phyloP scores from a whole-genome alignment of 345 rosid genomes.

The Cochlearia excelsa region DNA sequence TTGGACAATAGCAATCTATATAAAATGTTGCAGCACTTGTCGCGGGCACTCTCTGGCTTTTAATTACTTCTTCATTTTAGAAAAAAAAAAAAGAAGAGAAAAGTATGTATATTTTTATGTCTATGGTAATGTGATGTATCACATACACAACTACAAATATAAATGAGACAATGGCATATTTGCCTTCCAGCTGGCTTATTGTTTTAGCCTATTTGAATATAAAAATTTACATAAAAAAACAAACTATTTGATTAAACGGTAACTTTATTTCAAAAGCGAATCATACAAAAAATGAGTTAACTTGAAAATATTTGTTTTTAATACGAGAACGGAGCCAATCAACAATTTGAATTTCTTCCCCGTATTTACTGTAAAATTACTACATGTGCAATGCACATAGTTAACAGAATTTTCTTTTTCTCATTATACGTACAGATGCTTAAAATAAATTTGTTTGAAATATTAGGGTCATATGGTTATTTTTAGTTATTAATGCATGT shows the following conservation, averaged over 20 bases:
- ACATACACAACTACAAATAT: conserved; percentile 9
- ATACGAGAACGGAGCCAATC: no score
- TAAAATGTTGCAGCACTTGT: conserved; percentile 39
- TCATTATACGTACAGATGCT: no score
- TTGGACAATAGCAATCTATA: conserved; percentile 29
- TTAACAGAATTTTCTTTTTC: no score
- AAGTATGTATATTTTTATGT: not conserved
- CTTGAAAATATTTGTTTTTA: no score
- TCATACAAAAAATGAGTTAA: conserved; percentile 4
- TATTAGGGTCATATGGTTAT: no score
- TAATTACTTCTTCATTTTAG: not conserved
- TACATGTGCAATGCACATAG: no score
- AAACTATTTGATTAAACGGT: conserved; percentile 26
- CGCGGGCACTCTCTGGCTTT: conserved; percentile 39
- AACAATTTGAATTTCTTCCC: no score
- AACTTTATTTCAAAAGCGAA: conserved; percentile 28
- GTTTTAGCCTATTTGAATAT: not conserved
- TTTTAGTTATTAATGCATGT: no score
- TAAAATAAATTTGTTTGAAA: no score
- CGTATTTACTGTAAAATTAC: no score
- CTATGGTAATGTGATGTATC: conserved; percentile 2
- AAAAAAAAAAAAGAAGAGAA: no score
- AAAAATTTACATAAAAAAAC: not conserved
- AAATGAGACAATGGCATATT: conserved; percentile 11
- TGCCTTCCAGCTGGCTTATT: conserved; percentile 28